phyloP scores from a whole-genome alignment of 345 rosid genomes.

The Ailanthus altissimus region DNA sequence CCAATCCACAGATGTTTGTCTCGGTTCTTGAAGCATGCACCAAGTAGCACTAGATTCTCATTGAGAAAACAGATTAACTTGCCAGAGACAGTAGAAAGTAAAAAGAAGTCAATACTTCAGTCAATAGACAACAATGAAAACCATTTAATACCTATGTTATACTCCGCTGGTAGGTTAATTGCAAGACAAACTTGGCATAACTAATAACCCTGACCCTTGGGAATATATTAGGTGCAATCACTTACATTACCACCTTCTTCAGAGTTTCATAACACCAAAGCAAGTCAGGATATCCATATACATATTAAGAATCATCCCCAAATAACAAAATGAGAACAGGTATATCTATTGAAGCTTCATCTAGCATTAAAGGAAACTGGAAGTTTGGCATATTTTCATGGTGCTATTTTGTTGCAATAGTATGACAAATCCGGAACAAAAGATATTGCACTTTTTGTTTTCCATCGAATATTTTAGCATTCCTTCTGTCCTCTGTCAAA shows the following conservation, averaged over 20 bases:
- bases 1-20: not conserved
- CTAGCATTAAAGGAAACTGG: too few species aligned
- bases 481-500: too few species aligned
- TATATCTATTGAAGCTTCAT: too few species aligned
- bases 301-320: too few species aligned
- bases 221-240: not conserved
- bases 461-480: too few species aligned
- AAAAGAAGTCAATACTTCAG: not conserved
- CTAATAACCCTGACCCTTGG: not conserved
- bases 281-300: too few species aligned
- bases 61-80: not conserved
- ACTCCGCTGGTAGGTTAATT: not conserved
- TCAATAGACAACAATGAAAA: not conserved
- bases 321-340: too few species aligned
- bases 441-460: too few species aligned
- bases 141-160: not conserved
- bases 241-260: not conserved
- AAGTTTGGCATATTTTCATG: too few species aligned
- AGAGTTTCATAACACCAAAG: constrained; percentile 1
- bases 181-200: not conserved
- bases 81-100: constrained; percentile 3
- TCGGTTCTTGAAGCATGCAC: not conserved
- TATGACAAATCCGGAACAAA: too few species aligned
- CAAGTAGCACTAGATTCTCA: not conserved
- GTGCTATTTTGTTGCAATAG: too few species aligned